Base-by-base conservation (phyloP, 2,329 filamentous ascomycete species). In the Anisogramma anomala region DNA sequence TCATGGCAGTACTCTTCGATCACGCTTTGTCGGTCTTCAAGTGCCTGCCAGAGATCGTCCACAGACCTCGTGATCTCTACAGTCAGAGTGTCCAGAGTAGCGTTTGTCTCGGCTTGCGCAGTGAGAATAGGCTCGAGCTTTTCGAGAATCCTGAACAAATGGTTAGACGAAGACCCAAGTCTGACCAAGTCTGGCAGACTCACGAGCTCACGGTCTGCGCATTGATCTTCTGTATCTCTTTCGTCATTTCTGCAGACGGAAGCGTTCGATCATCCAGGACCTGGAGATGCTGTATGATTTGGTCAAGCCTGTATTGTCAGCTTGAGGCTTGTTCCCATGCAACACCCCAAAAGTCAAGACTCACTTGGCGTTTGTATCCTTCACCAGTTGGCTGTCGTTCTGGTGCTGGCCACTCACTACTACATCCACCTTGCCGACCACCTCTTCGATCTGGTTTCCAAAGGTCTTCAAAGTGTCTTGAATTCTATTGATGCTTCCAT, bases 1-100 rank as follows among this genome's bases (percentile, higher is more conserved):
- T 40, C 36, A 27, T 42, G 46, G 22, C 42, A 43, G n/a, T 51
- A 49, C 27, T 52, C 48, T 32, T 52, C 48, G 6, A 41, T 28
- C 2, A 26, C 19, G 8, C 19, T 19, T 22, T 47, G 37, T 6
- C 41, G 41, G 13, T 41, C 41, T n/a, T 47, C 41, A n/a, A 47
- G 42, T 17, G 33, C 43, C 14, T 34, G 19, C 41, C 45, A 47
- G 13, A 44, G 30, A 20, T 41, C 41, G 17, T 33, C 33, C 17
- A 44, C 39, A 15, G 37, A 41, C 11, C 37, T 23, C 8, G 36
- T 31, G 17, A 47, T 15, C 8, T 26, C 30, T 25, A 33, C 27
- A 3, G 33, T 20, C 8, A 47, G 20, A 4, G 30, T 19, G 6
- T 40, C 19, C 25, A 47, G 9, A 15, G 14, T 39, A 17, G 42